Evolutionary conservation across 768 basidiomycete species (phyloP).

Genomic region (Russula ochroleuca): DNA sequence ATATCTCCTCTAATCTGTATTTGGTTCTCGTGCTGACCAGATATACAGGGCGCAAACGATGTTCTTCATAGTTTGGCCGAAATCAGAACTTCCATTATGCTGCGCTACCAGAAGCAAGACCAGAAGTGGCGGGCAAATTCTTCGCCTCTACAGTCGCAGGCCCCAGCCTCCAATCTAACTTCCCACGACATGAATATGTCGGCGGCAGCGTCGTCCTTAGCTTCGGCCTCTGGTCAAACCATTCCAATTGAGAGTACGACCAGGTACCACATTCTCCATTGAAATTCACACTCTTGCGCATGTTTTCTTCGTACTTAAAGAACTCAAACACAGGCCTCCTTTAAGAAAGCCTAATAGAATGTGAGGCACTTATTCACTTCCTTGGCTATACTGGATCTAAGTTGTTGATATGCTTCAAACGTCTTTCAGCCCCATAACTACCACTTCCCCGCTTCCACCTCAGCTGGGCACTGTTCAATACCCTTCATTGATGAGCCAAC

Average conservation of each 20-base stretch:
- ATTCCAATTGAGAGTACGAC: no score
- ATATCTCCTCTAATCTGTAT: constrained; percentile 3
- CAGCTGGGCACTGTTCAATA: constrained; percentile 48
- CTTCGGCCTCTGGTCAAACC: no score
- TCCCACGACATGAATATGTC: neutral
- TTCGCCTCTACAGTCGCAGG: constrained; percentile 10
- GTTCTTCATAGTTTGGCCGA: constrained; percentile 62
- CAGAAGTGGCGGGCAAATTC: constrained; percentile 43
- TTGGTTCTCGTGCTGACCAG: constrained; percentile 19
- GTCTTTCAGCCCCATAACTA: constrained; percentile 39
- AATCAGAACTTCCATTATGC: constrained; percentile 59
- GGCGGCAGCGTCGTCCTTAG: no score
- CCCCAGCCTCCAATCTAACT: neutral
- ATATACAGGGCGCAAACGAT: constrained; percentile 63
- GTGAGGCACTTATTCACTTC: constrained; percentile 23
- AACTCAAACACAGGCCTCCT: constrained; percentile 44
- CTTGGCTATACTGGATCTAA: neutral
- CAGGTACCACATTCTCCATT: constrained; percentile 14
- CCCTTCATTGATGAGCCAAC: constrained; percentile 72
- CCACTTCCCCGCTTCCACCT: constrained; percentile 62
- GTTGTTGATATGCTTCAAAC: neutral
- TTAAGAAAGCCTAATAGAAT: constrained; percentile 26
- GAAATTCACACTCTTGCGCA: neutral
- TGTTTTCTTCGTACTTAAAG: constrained; percentile 40
- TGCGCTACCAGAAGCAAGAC: constrained; percentile 46